A percentile compares a stretch with the other conserved stretches of the same genome.
phyloP scores from a whole-genome alignment of 2,329 filamentous ascomycete genomes.

The Aspergillus pseudoviridinutans region DNA sequence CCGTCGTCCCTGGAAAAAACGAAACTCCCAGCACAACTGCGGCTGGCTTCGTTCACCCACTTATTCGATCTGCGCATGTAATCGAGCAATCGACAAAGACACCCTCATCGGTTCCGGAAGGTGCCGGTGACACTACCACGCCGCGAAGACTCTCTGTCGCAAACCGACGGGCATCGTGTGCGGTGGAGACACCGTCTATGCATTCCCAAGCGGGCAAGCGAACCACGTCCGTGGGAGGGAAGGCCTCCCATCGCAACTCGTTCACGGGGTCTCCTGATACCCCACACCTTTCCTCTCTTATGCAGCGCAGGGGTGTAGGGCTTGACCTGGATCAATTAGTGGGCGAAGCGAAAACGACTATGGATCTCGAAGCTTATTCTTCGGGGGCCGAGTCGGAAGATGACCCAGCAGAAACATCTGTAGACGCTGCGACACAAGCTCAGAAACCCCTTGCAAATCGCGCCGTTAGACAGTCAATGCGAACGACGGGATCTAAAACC shows the following conservation, averaged over 20 bases:
- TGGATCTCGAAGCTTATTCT: conserved; percentile 37
- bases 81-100: conserved; percentile 19
- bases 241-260: conserved; percentile 20
- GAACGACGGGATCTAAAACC: conserved; percentile 53
- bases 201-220: conserved; percentile 1
- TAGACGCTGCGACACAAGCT: conserved; percentile 11
- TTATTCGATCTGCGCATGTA: conserved; percentile 54
- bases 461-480: conserved; percentile 50
- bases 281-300: conserved; percentile 64
- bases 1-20: conserved; percentile 40
- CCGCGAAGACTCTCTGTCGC: conserved; percentile 17
- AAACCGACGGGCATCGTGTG: conserved; percentile 10
- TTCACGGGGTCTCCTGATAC: conserved; percentile 57
- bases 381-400: conserved; percentile 39
- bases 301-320: conserved; percentile 59
- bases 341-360: conserved; percentile 49
- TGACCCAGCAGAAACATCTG: conserved; percentile 25
- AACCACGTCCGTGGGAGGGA: conserved; percentile 15
- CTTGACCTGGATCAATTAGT: conserved; percentile 58
- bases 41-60: conserved; percentile 58
- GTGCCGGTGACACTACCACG: conserved; percentile 10
- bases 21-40: conserved; percentile 25
- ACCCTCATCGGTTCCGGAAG: conserved; percentile 11
- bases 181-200: conserved; percentile 23
- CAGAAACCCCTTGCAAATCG: conserved; percentile 18